Conservation (phyloP, 2,329 filamentous ascomycete genomes). For the Talaromyces albobiverticillius region DNA sequence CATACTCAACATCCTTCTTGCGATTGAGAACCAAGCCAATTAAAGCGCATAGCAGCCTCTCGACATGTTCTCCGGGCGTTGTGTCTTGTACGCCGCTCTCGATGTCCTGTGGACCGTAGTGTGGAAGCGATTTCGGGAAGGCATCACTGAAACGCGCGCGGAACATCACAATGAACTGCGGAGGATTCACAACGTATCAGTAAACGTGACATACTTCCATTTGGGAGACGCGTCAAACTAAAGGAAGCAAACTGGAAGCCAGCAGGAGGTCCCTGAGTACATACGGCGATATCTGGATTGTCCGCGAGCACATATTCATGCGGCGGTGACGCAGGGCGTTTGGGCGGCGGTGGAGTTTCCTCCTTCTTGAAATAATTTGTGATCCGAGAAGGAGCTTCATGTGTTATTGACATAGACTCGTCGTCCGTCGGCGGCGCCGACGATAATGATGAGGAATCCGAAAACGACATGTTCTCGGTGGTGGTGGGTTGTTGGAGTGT, state of each 20-base stretch:
- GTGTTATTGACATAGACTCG: constrained; percentile 44
- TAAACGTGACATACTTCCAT: constrained; percentile 10
- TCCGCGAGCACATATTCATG: constrained; percentile 89
- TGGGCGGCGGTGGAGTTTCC: constrained; percentile 64
- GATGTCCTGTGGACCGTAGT: constrained; percentile 93
- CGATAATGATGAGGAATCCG: constrained; percentile 57
- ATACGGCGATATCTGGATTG: constrained; percentile 86
- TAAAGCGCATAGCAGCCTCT: constrained; percentile 84
- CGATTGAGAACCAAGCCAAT: constrained; percentile 86
- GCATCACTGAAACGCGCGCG: constrained; percentile 86
- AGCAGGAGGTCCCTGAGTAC: constrained; percentile 41
- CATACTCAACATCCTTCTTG: constrained; percentile 98
- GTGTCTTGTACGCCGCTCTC: constrained; percentile 79
- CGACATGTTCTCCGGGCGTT: constrained; percentile 77
- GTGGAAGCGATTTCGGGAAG: constrained; percentile 80
- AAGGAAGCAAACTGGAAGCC: constrained; percentile 33
- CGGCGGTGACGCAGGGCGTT: constrained; percentile 80
- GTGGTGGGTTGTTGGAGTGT: constrained; percentile 26
- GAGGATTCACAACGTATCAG: constrained; percentile 27
- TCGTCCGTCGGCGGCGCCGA: constrained; percentile 60
- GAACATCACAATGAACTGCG: constrained; percentile 96
- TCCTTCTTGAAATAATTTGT: constrained; percentile 50
- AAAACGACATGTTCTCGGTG: constrained; percentile 44
- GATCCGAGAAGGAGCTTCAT: constrained; percentile 42
- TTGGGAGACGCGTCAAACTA: constrained; percentile 18